Base-by-base conservation (phyloP, 129 eudicot genomes). In the Logfia minima region DNA sequence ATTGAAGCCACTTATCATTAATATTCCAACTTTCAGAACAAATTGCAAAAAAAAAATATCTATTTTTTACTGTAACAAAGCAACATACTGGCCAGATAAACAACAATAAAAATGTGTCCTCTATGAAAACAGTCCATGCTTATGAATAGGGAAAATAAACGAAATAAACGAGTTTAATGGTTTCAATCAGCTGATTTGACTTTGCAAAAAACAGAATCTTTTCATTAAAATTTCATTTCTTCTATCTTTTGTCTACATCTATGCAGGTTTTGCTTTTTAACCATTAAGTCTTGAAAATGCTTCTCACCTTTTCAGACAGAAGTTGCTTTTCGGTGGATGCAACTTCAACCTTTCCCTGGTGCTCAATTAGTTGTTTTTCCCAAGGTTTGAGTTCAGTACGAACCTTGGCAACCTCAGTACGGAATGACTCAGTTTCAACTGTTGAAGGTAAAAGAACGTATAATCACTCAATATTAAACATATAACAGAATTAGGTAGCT, bases 351-450 rank as follows among this genome's bases (percentile, higher is more conserved):
- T 94, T 89, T 55, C 97, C 96, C 68, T 83, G 87, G 75, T 90
- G 90, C 77, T 94, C 96, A 79, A 94, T 89, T 78, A 94, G 67
- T 52, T 94, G 88, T 65, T 87, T 88, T 70, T 94, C 98, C 98
- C 98, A 94, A 35, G 98, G 98, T 77, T 91, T 87, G 31, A 94
- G 74, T 73, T 94, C 93, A 72, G 86, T 75, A 51, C 97, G 97
- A 77, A 91, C 92, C 75, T 84, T 89, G 26, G 87, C 80, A 74
- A 91, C 87, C 85, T 94, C 93, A 59, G 79, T 34, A 45, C 88
- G 92, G 74, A 84, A 91, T 66, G 24, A 81, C 89, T 94, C 98
- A 11, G 98, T 91, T 85, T 94, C 98, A 85, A 66, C 98, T 94
- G 84, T 73, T 43, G 16, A 74, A 6, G 35, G 58, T 13, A 22